Conservation (phyloP, 2,329 filamentous ascomycete genomes). For the Westerdykella ornata region DNA sequence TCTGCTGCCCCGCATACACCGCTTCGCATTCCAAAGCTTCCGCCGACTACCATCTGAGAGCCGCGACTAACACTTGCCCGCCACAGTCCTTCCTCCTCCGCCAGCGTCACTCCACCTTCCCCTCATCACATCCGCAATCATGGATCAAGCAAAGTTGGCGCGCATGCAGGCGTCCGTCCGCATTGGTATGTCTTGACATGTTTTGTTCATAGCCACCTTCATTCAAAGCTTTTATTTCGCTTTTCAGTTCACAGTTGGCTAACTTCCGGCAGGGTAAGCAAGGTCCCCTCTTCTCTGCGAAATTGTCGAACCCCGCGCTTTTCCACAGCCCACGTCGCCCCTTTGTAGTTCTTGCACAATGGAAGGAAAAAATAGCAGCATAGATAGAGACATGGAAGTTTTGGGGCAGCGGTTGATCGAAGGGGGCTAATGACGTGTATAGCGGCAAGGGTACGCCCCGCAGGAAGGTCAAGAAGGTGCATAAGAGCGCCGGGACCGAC, state of each 20-base stretch:
- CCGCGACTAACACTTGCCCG: not conserved
- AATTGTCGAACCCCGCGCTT: not conserved
- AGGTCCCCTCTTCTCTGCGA: conserved; percentile 5
- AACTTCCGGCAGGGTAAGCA: conserved; percentile 30
- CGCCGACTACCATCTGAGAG: too few species aligned
- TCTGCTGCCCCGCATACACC: not conserved
- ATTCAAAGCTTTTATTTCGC: not conserved
- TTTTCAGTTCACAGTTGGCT: conserved; percentile 12
- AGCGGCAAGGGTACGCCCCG: conserved; percentile 97
- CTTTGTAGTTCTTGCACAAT: not conserved
- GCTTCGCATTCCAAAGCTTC: not conserved
- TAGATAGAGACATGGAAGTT: not conserved
- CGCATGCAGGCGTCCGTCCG: conserved; percentile 41
- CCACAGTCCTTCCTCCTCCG: conserved; percentile 6
- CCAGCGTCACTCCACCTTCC: conserved; percentile 14
- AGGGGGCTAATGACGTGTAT: conserved; percentile 23
- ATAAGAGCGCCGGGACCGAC: conserved; percentile 85
- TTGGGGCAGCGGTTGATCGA: not conserved
- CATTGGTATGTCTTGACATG: conserved; percentile 35
- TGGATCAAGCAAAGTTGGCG: conserved; percentile 43
- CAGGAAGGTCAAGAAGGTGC: conserved; percentile 97
- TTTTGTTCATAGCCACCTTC: not conserved
- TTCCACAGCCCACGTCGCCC: not conserved
- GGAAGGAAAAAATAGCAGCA: not conserved
- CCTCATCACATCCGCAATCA: conserved; percentile 35